Evolutionary conservation across 176 grass and related monocot genomes (phyloP).

Genomic region (Cenchrus purpureus): DNA sequence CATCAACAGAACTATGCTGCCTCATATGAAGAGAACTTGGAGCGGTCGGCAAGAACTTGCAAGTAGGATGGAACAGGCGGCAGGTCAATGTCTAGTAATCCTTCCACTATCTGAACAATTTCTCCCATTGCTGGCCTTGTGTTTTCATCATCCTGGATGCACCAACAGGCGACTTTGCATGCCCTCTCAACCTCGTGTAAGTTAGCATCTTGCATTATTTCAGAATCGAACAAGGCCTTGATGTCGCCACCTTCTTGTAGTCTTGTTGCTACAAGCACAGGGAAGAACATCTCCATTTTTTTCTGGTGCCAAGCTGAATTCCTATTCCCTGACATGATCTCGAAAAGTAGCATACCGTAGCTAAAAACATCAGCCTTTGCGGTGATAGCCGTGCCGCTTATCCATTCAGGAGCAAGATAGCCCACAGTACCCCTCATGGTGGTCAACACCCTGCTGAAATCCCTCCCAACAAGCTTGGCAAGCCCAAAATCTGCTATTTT

Average conservation of each 20-base stretch:
- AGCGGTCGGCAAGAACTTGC: background rate
- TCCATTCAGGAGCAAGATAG: conserved; percentile 50
- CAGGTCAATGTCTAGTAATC: background rate
- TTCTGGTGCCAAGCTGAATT: background rate
- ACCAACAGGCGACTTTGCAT: background rate
- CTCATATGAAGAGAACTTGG: background rate
- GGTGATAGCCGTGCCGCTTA: conserved; percentile 30
- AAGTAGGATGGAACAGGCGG: conserved; percentile 29
- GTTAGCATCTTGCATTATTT: background rate
- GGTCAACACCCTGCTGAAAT: conserved; percentile 43
- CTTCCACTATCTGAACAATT: conserved; percentile 33
- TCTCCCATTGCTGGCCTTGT: conserved; percentile 26
- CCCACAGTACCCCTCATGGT: conserved; percentile 35
- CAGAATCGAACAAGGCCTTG: background rate
- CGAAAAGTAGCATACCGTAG: conserved; percentile 43
- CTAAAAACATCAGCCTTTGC: conserved; percentile 44
- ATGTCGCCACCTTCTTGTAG: conserved; percentile 6
- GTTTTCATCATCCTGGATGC: background rate
- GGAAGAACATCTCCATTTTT: conserved; percentile 12
- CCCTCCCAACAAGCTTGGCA: conserved; percentile 40
- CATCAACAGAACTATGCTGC: background rate
- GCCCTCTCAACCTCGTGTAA: background rate
- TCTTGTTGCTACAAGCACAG: conserved; percentile 1
- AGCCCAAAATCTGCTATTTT: conserved; percentile 45
- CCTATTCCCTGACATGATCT: conserved; percentile 39